These are phyloP conservation scores for Penicillium sp. DNA, from an alignment of 2,329 filamentous ascomycete genomes.

Conservation along the genomic window DNA sequence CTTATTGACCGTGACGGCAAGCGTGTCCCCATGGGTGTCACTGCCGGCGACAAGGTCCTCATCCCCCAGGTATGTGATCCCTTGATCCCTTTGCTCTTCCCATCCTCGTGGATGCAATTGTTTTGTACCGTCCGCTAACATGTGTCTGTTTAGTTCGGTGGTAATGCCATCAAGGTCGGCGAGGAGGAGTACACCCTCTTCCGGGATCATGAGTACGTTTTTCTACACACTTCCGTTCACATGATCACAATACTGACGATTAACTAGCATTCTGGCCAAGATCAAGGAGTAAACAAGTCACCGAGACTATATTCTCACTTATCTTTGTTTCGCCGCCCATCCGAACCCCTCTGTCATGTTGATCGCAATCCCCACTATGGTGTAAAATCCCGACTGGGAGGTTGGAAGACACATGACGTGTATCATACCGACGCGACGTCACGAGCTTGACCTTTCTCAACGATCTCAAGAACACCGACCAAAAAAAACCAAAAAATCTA, in stretches of 20 bases:
- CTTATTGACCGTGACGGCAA: slow-evolving; percentile 84
- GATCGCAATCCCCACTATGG: slow-evolving; percentile 6
- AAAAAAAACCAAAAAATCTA: slow-evolving; percentile 20
- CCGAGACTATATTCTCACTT: slow-evolving; percentile 10
- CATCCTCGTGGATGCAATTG: neutral
- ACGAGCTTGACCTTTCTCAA: slow-evolving; percentile 28
- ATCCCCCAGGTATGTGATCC: slow-evolving; percentile 76
- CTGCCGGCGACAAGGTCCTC: slow-evolving; percentile 84
- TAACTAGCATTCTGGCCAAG: slow-evolving; percentile 87
- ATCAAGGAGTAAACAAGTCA: slow-evolving; percentile 79
- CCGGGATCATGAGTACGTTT: slow-evolving; percentile 92
- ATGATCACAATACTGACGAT: neutral
- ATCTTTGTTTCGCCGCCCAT: slow-evolving; percentile 17
- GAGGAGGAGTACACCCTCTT: slow-evolving; percentile 96
- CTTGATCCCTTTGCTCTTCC: neutral
- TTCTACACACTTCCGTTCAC: neutral
- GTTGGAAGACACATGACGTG: slow-evolving; percentile 22
- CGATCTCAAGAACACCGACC: slow-evolving; percentile 23
- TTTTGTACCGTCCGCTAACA: slow-evolving; percentile 19
- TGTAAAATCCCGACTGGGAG: slow-evolving; percentile 17
- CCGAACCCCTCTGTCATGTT: slow-evolving; percentile 12
- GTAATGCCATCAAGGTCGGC: slow-evolving; percentile 92
- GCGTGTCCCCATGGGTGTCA: slow-evolving; percentile 78
- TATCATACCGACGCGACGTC: slow-evolving; percentile 37
- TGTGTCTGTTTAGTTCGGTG: slow-evolving; percentile 67